These are phyloP conservation scores for Acer campestre DNA, from an alignment of 345 rosid species.

Conservation along the genomic window DNA sequence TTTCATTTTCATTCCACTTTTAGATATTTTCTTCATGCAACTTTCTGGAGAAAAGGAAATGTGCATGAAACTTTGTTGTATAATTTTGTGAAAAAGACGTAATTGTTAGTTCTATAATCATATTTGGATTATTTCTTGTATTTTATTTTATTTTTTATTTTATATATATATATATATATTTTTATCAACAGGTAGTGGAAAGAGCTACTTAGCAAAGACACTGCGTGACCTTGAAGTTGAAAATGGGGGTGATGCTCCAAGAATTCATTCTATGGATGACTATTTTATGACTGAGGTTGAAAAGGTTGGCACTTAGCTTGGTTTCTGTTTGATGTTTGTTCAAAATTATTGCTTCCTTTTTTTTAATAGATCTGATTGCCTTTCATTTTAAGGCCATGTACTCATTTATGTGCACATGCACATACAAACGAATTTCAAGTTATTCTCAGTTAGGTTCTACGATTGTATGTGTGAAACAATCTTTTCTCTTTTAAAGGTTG, in stretches of 20 bases:
- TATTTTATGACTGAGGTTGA: constrained; percentile 98
- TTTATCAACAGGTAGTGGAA: constrained; percentile 74
- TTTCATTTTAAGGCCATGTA: neutral
- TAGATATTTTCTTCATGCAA: neutral
- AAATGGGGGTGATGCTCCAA: constrained; percentile 84
- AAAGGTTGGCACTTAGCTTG: constrained; percentile 51
- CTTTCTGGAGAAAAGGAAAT: neutral
- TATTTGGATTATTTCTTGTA: constrained; percentile 5
- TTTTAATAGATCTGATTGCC: neutral
- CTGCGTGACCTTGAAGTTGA: constrained; percentile 89
- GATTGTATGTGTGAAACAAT: neutral
- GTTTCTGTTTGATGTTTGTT: constrained; percentile 17
- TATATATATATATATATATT: too few relatives aligned
- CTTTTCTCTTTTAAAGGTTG: constrained; percentile 50
- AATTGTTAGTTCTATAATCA: neutral
- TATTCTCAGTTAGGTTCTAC: neutral
- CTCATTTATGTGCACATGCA: neutral
- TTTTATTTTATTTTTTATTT: too few relatives aligned
- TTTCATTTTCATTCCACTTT: neutral
- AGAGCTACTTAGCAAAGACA: constrained; percentile 92
- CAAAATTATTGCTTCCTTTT: constrained; percentile 3
- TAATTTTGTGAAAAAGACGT: neutral
- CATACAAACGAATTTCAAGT: neutral
- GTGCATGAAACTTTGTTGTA: constrained; percentile 9
- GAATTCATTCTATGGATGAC: constrained; percentile 97